Percentiles rank a stretch among this genome's conserved stretches.
phyloP scores from a whole-genome alignment of 805 yeast species.

The Yarrowia keelungensis region DNA sequence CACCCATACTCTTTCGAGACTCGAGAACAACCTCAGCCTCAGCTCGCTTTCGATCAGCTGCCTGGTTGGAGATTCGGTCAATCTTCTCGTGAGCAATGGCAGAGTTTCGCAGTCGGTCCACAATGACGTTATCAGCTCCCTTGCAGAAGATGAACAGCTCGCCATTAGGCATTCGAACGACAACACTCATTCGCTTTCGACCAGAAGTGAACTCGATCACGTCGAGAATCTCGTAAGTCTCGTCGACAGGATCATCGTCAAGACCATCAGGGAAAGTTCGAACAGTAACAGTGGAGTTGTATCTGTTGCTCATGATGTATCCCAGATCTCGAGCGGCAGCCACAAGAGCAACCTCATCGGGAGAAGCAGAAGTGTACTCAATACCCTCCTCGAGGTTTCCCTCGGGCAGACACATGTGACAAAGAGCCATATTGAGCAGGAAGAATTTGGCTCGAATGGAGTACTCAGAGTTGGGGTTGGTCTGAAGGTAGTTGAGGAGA shows the following conservation, averaged over 20 bases:
- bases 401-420: slow-evolving; percentile 85
- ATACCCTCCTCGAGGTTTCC: slow-evolving; percentile 55
- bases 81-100: slow-evolving; percentile 69
- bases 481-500: slow-evolving; percentile 71
- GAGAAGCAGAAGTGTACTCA: slow-evolving; percentile 91
- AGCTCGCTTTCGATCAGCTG: slow-evolving; percentile 68
- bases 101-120: slow-evolving; percentile 70
- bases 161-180: slow-evolving; percentile 77
- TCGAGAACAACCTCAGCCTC: slow-evolving; percentile 68
- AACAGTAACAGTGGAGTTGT: slow-evolving; percentile 64
- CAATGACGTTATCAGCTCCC: slow-evolving; percentile 92
- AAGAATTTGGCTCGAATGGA: slow-evolving; percentile 79
- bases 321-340: slow-evolving; percentile 97
- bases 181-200: slow-evolving; percentile 93
- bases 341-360: slow-evolving; percentile 93
- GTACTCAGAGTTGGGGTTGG: slow-evolving; percentile 71
- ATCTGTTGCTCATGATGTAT: slow-evolving; percentile 76
- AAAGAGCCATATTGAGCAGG: slow-evolving; percentile 78
- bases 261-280: slow-evolving; percentile 87
- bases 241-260: slow-evolving; percentile 65
- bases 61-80: slow-evolving; percentile 63
- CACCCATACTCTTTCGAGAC: slow-evolving; percentile 62
- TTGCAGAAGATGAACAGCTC: slow-evolving; percentile 82
- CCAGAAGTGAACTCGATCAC: slow-evolving; percentile 84
- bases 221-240: slow-evolving; percentile 77